Evolutionary conservation across 495 filamentous ascomycete species (phyloP).

Genomic region (Daldinia concentrica): DNA sequence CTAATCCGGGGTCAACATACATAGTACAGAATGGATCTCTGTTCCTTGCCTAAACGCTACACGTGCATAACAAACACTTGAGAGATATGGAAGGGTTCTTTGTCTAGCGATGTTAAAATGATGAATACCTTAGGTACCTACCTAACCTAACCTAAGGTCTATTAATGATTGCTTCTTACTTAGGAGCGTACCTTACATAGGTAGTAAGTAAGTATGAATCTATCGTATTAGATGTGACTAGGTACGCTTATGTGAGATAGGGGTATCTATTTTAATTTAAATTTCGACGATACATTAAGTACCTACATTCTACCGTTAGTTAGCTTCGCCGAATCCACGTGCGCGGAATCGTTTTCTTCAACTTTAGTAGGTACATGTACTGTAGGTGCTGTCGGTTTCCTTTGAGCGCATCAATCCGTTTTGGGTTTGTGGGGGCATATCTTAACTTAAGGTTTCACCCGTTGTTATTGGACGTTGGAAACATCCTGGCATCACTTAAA

Average conservation of each 20-base stretch:
- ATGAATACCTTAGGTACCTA: not conserved
- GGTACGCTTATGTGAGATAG: not conserved
- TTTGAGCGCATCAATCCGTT: slow-evolving; percentile 11
- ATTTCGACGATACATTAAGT: not conserved
- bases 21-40: slow-evolving; percentile 12
- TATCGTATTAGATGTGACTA: not conserved
- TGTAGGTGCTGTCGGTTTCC: slow-evolving; percentile 2
- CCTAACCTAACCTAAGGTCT: too few species aligned
- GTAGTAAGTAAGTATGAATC: too few species aligned
- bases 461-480: slow-evolving; percentile 24
- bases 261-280: slow-evolving; percentile 5
- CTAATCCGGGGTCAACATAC: slow-evolving; percentile 29
- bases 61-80: not conserved
- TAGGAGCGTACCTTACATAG: too few species aligned
- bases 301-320: not conserved
- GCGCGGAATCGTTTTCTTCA: slow-evolving; percentile 5
- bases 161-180: too few species aligned
- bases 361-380: not conserved
- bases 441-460: slow-evolving; percentile 11
- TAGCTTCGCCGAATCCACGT: not conserved
- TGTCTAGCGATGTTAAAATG: not conserved
- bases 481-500: not conserved
- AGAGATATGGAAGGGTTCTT: not conserved
- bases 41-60: not conserved
- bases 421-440: slow-evolving; percentile 34